A percentile compares a stretch with the other conserved stretches of the same genome.
Conservation (phyloP, 768 basidiomycete genomes). For the Scleroderma bovista region DNA sequence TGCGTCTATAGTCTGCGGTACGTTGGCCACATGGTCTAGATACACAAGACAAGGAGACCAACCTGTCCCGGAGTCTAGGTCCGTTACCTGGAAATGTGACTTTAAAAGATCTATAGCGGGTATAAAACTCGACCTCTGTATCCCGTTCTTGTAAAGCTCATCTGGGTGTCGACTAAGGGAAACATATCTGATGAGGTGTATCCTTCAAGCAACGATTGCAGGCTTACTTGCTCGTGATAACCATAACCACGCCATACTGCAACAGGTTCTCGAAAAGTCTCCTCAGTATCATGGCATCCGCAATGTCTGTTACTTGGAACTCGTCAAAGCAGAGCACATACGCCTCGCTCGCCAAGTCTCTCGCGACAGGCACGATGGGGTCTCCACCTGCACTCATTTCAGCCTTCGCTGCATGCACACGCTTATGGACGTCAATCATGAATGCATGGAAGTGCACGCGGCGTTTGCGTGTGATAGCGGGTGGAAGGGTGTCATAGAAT, state of each 20-base stretch:
- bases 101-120: slow-evolving; percentile 95
- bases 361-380: slow-evolving; percentile 80
- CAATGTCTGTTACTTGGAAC: slow-evolving; percentile 98
- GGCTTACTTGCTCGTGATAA: slow-evolving; percentile 95
- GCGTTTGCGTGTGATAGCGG: slow-evolving; percentile 62
- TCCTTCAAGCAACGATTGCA: neutral
- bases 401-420: slow-evolving; percentile 76
- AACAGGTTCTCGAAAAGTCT: slow-evolving; percentile 83
- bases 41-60: slow-evolving; percentile 11
- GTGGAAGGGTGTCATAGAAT: slow-evolving; percentile 80
- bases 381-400: slow-evolving; percentile 63
- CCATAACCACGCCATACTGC: slow-evolving; percentile 84
- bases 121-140: slow-evolving; percentile 90
- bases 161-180: slow-evolving; percentile 92
- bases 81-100: slow-evolving; percentile 77
- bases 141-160: slow-evolving; percentile 97
- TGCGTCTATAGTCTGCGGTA: slow-evolving; percentile 83
- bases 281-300: slow-evolving; percentile 95
- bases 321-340: slow-evolving; percentile 94
- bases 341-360: slow-evolving; percentile 80
- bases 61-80: slow-evolving; percentile 96
- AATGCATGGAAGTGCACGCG: slow-evolving; percentile 98
- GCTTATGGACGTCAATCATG: slow-evolving; percentile 98
- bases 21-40: slow-evolving; percentile 1
- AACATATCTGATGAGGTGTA: neutral